These are phyloP conservation scores for Saksenaea vasiformis DNA, from an alignment of 371 early-diverging fungal genomes.

Conservation along the genomic window DNA sequence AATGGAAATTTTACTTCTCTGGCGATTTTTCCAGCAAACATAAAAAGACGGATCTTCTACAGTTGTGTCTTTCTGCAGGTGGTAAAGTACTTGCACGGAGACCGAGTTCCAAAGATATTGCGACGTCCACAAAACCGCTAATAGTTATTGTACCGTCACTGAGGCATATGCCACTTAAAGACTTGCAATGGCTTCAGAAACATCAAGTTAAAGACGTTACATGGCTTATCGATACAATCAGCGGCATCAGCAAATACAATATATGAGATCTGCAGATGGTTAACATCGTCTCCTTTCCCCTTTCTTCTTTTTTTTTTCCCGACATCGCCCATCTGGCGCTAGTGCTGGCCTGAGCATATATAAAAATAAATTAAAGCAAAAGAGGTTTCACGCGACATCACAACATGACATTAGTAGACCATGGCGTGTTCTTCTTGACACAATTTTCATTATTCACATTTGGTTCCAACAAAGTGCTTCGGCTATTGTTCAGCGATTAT, in stretches of 20 bases:
- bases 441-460: slow-evolving; percentile 14
- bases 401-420: slow-evolving; percentile 8
- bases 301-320: too few relatives aligned
- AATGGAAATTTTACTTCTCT: slow-evolving; percentile 25
- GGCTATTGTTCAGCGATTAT: slow-evolving; percentile 4
- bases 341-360: too few relatives aligned
- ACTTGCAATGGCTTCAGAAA: slow-evolving; percentile 8
- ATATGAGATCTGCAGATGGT: not conserved
- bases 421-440: slow-evolving; percentile 8
- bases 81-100: slow-evolving; percentile 23
- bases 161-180: slow-evolving; percentile 4
- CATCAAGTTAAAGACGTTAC: slow-evolving; percentile 23
- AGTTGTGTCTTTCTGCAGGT: slow-evolving; percentile 29
- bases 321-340: too few relatives aligned
- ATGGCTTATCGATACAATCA: slow-evolving; percentile 36
- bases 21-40: slow-evolving; percentile 33
- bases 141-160: slow-evolving; percentile 4
- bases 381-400: not conserved
- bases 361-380: too few relatives aligned
- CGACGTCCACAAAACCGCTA: not conserved
- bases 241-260: not conserved
- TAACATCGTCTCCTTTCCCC: too few relatives aligned
- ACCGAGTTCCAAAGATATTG: slow-evolving; percentile 11
- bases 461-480: slow-evolving; percentile 7
- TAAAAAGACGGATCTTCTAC: slow-evolving; percentile 25